phyloP scores from a whole-genome alignment of 169 alveolate species.

The Plasmodium gallinaceum region DNA sequence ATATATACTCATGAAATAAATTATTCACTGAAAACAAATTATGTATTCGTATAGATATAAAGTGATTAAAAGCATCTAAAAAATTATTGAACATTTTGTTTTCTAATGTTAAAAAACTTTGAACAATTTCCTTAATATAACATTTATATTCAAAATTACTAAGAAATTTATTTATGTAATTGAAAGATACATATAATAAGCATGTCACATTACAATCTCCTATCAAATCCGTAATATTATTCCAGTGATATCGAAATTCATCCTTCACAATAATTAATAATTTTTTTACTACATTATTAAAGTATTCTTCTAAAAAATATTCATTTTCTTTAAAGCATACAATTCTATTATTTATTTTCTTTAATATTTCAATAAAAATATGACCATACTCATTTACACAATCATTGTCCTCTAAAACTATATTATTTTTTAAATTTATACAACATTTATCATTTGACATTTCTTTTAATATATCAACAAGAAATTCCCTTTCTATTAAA shows the following conservation, averaged over 20 bases:
- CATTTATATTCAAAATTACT: conserved; percentile 17
- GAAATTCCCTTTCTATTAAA: conserved; percentile 45
- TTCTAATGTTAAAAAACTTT: conserved; percentile 43
- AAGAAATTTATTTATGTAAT: conserved; percentile 27
- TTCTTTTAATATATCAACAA: conserved; percentile 45
- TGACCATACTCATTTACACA: conserved; percentile 62
- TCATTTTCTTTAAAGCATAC: neutral
- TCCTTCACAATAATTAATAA: conserved; percentile 55
- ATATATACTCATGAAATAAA: conserved; percentile 56
- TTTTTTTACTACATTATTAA: conserved; percentile 48
- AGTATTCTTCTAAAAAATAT: conserved; percentile 41
- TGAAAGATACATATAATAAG: conserved; percentile 51
- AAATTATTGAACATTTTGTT: conserved; percentile 65
- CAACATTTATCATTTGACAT: conserved; percentile 59
- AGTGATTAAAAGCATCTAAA: conserved; percentile 73
- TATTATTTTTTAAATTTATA: conserved; percentile 55
- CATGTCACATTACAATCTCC: conserved; percentile 53
- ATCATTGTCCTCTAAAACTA: conserved; percentile 55
- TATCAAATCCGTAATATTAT: conserved; percentile 57
- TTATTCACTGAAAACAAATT: conserved; percentile 46
- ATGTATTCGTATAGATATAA: conserved; percentile 60
- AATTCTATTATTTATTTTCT: conserved; percentile 16
- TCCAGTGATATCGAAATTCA: conserved; percentile 71
- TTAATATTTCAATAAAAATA: conserved; percentile 38
- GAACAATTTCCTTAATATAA: conserved; percentile 45